Percentiles rank a stretch among this genome's conserved stretches.
Conservation (phyloP, 139 green algal genomes). For the Limnomonas spitsbergensis region DNA sequence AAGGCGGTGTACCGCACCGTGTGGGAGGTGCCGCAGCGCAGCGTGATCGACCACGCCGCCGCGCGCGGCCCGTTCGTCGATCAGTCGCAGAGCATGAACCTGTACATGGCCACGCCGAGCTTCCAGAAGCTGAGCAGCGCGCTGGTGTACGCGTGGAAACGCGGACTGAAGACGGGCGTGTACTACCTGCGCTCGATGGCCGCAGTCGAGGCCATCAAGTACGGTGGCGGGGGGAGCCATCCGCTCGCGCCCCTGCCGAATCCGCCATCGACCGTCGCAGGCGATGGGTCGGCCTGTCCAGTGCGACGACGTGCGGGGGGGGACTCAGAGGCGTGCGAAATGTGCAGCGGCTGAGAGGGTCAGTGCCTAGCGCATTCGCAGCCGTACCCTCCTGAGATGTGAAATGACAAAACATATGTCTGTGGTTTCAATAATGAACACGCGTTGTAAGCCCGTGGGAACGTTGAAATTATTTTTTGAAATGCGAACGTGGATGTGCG, state of each 20-base stretch:
- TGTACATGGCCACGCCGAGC: conserved; percentile 56
- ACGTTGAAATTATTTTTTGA: too few relatives aligned
- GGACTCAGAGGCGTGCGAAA: neutral
- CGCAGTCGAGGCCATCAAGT: conserved; percentile 34
- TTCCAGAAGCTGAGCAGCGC: conserved; percentile 65
- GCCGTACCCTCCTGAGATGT: too few relatives aligned
- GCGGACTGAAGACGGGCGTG: conserved; percentile 42
- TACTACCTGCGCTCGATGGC: conserved; percentile 51
- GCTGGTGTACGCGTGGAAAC: conserved; percentile 66
- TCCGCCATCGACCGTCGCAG: neutral
- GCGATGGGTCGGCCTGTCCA: neutral
- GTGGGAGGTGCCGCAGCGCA: conserved; percentile 29
- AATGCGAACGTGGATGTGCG: too few relatives aligned
- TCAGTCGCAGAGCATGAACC: conserved; percentile 38
- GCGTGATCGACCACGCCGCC: conserved; percentile 27
- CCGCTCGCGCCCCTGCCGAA: too few relatives aligned
- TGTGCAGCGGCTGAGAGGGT: neutral
- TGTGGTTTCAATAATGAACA: too few relatives aligned
- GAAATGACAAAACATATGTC: too few relatives aligned
- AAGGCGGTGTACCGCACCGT: conserved; percentile 34
- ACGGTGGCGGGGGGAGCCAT: neutral
- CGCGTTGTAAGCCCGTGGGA: too few relatives aligned
- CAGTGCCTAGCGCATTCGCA: too few relatives aligned
- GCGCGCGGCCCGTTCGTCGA: conserved; percentile 24
- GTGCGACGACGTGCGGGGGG: neutral